Evolutionary conservation across 176 grass and related monocot species (phyloP), one percentile per base, ranked within the genome.

Genomic region (Triticum timopheevii): DNA sequence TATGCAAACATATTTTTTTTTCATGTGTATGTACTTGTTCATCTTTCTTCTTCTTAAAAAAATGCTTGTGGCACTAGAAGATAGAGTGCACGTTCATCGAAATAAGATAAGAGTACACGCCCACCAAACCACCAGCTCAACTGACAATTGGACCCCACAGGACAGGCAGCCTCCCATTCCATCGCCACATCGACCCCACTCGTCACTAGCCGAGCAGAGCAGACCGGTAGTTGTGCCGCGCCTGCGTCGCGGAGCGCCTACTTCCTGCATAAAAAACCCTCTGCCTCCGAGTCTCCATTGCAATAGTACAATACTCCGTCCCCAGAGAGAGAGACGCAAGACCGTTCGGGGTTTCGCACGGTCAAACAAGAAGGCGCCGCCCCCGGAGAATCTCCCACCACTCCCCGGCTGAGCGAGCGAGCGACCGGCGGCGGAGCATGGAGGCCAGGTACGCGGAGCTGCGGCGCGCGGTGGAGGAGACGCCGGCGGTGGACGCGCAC

Each of bases 401-500:
- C 49, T 13, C 22, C 13, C 63, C 64, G 64, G 27, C 27, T 1
- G 64, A 11, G 28, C 27, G 67, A 24, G 52, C 65, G 83, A 72
- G 8, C 35, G 52, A 40, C 50, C 58, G 8, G 77, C 15, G 72
- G n/a, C 24, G 13, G 61, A 62, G 63, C 42, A 93, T 91, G 88
- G 91, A 84, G 65, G 84, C 82, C 23, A 95, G 56, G 77, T 93
- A 91, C 85, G 86, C 90, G 80, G 88, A 72, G 73, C 85, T 98
- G 87, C 84, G 84, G 61, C 81, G 80, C 77, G 90, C 94, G 52
- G 92, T 85, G 89, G 90, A 94, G 20, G 54, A 47, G 49, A 80
- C 91, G 54, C 61, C 86, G 71, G 94, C 85, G 76, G 92, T 98
- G 82, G 97, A 98, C 54, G 94, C 76, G 75, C 97, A 98, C 88